Evolutionary conservation across 495 filamentous ascomycete species (phyloP).

Genomic region (Staphylotrichum tortipilum): DNA sequence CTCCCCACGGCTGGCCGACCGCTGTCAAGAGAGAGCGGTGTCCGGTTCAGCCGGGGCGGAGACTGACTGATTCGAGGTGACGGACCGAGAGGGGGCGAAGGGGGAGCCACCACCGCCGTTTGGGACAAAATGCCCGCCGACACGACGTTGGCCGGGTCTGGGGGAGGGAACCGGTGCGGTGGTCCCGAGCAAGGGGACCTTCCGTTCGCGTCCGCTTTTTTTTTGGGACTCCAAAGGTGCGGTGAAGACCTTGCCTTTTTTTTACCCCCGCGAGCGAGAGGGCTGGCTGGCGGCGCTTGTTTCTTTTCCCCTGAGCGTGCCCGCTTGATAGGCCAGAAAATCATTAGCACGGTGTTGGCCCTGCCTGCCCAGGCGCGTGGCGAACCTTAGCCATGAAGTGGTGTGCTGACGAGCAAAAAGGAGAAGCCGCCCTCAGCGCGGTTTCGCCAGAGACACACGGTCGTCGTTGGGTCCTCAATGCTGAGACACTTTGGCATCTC

Average conservation of each 20-base stretch:
- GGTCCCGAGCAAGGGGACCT: constrained; percentile 10
- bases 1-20: too few species aligned
- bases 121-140: background rate
- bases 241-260: constrained; percentile 12
- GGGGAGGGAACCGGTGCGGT: too few species aligned
- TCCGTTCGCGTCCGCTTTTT: background rate
- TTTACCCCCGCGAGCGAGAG: background rate
- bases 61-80: too few species aligned
- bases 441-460: background rate
- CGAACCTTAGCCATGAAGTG: too few species aligned
- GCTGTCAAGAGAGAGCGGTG: constrained; percentile 7
- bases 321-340: background rate
- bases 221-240: constrained; percentile 7
- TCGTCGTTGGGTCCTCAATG: background rate
- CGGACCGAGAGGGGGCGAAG: background rate
- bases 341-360: background rate
- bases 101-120: constrained; percentile 7
- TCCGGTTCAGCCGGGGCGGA: constrained; percentile 3
- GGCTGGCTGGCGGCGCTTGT: background rate
- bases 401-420: too few species aligned
- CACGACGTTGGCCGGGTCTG: too few species aligned
- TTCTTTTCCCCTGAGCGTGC: background rate
- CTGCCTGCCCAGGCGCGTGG: too few species aligned
- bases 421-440: too few species aligned
- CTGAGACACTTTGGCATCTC: constrained; percentile 3